phyloP scores from a whole-genome alignment of 768 basidiomycete genomes.

The Pleurotus eryngii region DNA sequence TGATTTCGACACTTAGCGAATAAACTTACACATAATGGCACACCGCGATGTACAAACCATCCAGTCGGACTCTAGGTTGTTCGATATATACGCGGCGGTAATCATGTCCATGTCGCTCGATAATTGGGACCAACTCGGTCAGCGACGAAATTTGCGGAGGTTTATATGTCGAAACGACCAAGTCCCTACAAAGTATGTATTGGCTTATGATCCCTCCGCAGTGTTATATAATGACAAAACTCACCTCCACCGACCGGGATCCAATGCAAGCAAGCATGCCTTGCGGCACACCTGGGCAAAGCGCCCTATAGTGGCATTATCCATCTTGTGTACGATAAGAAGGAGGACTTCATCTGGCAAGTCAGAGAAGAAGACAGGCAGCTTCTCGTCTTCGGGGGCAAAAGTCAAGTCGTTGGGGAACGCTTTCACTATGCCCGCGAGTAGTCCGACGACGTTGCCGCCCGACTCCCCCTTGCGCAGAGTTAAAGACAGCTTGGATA shows the following conservation, averaged over 20 bases:
- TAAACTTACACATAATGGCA: constrained; percentile 80
- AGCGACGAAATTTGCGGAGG: constrained; percentile 68
- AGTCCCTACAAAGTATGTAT: constrained; percentile 40
- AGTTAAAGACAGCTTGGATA: constrained; percentile 21
- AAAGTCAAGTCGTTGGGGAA: constrained; percentile 57
- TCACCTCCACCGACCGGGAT: constrained; percentile 77
- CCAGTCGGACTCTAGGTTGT: constrained; percentile 79
- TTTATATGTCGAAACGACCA: constrained; percentile 65
- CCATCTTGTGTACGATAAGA: constrained; percentile 59
- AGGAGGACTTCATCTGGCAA: constrained; percentile 81
- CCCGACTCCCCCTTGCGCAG: constrained; percentile 15
- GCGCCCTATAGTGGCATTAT: constrained; percentile 67
- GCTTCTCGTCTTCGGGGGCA: constrained; percentile 64
- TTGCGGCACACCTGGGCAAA: constrained; percentile 75
- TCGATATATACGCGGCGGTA: constrained; percentile 80
- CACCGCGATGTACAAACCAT: constrained; percentile 89
- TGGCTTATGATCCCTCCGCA: background rate
- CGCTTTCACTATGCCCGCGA: constrained; percentile 45
- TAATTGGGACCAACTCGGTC: constrained; percentile 46
- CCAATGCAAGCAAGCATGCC: constrained; percentile 69
- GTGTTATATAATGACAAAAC: constrained; percentile 13
- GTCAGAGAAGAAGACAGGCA: constrained; percentile 48
- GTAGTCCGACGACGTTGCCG: constrained; percentile 30
- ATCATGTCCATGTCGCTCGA: constrained; percentile 52
- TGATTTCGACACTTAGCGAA: constrained; percentile 3